Evolutionary conservation across 352 stramenopile genomes (phyloP).

Genomic region (Aphanomyces stellatus): DNA sequence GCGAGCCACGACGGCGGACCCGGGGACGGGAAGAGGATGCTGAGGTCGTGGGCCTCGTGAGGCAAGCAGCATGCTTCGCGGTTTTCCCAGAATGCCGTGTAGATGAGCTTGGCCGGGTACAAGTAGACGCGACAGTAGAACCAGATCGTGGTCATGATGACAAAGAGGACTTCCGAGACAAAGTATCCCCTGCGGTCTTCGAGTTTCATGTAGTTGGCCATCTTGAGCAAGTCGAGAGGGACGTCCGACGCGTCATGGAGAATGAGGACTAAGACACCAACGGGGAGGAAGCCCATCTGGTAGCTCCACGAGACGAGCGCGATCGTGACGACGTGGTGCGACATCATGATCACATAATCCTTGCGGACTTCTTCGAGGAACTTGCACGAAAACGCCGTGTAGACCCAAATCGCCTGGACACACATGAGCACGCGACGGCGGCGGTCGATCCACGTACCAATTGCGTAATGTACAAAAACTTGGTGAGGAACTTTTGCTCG

Average conservation of each 20-base stretch:
- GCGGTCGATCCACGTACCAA: too few species aligned
- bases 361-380: slow-evolving; percentile 84
- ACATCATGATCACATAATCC: slow-evolving; percentile 88
- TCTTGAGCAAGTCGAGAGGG: slow-evolving; percentile 84
- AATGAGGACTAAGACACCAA: slow-evolving; percentile 76
- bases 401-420: slow-evolving; percentile 78
- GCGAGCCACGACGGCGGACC: slow-evolving; percentile 73
- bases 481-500: slow-evolving; percentile 70
- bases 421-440: background rate
- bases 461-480: slow-evolving; percentile 78
- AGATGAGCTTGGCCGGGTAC: slow-evolving; percentile 73
- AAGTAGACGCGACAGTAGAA: slow-evolving; percentile 83
- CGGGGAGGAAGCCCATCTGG: slow-evolving; percentile 55
- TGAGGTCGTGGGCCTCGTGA: slow-evolving; percentile 57
- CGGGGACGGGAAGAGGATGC: slow-evolving; percentile 49
- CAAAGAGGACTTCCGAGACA: slow-evolving; percentile 63
- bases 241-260: slow-evolving; percentile 84
- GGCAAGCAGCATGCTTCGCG: slow-evolving; percentile 68
- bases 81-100: slow-evolving; percentile 62
- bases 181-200: slow-evolving; percentile 64
- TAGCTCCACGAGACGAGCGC: slow-evolving; percentile 80
- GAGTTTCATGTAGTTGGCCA: slow-evolving; percentile 85
- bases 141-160: slow-evolving; percentile 53
- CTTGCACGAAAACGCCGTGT: slow-evolving; percentile 84
- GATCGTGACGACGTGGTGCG: slow-evolving; percentile 82